These are phyloP conservation scores for Lipomyces yamanashiensis DNA, from an alignment of 805 yeast genomes.

Conservation along the genomic window DNA sequence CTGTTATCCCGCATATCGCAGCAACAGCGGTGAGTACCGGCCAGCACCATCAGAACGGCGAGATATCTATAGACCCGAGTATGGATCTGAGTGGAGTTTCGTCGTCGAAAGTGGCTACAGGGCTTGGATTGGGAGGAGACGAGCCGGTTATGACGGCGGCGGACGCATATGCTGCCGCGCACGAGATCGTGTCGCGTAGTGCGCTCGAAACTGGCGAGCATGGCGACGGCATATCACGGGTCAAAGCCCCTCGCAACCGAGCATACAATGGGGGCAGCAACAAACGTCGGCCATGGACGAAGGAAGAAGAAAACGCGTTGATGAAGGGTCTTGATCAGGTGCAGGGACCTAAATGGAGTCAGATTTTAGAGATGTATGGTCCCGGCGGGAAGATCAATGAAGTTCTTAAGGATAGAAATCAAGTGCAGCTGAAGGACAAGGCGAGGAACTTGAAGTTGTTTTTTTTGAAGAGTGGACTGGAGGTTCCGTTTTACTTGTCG, in stretches of 20 bases:
- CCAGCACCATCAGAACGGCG: constrained; percentile 28
- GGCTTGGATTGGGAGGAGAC: neutral
- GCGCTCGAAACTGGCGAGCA: neutral
- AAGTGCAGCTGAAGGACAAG: constrained; percentile 92
- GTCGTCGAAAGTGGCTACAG: neutral
- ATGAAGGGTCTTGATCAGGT: constrained; percentile 72
- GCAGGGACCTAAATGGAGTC: constrained; percentile 93
- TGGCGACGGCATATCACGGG: neutral
- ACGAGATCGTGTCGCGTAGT: constrained; percentile 4
- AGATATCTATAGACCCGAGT: constrained; percentile 19
- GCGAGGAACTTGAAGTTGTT: constrained; percentile 95
- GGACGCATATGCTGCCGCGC: constrained; percentile 16
- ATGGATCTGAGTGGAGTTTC: neutral
- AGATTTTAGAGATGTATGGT: constrained; percentile 86
- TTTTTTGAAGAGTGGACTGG: constrained; percentile 72
- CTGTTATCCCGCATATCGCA: constrained; percentile 3
- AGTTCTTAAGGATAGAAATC: constrained; percentile 81
- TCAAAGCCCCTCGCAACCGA: constrained; percentile 13
- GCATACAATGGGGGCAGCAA: constrained; percentile 33
- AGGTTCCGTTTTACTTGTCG: constrained; percentile 76
- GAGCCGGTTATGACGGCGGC: constrained; percentile 5
- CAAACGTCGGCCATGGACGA: constrained; percentile 77
- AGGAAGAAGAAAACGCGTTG: constrained; percentile 85
- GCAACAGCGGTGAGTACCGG: neutral
- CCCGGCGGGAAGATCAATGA: constrained; percentile 90